Conservation (phyloP, 2,329 filamentous ascomycete species). For the Alternaria hordeiaustralica region DNA sequence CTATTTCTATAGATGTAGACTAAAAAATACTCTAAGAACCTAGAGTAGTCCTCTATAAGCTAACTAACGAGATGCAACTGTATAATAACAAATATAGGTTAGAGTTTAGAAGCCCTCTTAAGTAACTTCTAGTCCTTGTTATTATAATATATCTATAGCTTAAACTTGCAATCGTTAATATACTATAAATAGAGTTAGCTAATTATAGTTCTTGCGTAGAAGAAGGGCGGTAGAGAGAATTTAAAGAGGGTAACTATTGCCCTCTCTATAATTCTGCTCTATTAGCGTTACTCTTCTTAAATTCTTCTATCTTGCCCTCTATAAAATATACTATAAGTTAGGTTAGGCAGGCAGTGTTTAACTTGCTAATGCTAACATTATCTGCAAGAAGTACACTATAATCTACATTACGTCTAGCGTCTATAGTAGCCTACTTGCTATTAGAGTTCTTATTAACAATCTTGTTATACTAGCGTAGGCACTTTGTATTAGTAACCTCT, state of each 20-base stretch:
- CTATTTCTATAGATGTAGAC: not conserved
- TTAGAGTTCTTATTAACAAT: not conserved
- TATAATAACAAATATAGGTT: not conserved
- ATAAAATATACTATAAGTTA: not conserved
- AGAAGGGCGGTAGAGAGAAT: not conserved
- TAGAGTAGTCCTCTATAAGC: not conserved
- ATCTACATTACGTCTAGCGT: not conserved
- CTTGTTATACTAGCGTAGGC: not conserved
- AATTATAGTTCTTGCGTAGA: not conserved
- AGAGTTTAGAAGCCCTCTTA: not conserved
- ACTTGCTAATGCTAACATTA: not conserved
- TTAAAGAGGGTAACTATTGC: not conserved
- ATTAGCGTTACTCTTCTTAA: too few relatives aligned
- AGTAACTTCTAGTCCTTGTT: not conserved
- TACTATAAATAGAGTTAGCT: not conserved
- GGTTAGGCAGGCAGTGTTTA: not conserved
- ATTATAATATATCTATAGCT: not conserved
- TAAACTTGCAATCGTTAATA: not conserved
- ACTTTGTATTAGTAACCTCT: not conserved
- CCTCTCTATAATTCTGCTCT: not conserved
- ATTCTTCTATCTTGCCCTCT: too few relatives aligned
- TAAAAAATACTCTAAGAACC: not conserved
- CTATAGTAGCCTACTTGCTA: not conserved
- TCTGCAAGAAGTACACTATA: not conserved
- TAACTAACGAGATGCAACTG: not conserved